Base-by-base conservation (phyloP, 2,329 filamentous ascomycete genomes). In the Aspergillus flavus region DNA sequence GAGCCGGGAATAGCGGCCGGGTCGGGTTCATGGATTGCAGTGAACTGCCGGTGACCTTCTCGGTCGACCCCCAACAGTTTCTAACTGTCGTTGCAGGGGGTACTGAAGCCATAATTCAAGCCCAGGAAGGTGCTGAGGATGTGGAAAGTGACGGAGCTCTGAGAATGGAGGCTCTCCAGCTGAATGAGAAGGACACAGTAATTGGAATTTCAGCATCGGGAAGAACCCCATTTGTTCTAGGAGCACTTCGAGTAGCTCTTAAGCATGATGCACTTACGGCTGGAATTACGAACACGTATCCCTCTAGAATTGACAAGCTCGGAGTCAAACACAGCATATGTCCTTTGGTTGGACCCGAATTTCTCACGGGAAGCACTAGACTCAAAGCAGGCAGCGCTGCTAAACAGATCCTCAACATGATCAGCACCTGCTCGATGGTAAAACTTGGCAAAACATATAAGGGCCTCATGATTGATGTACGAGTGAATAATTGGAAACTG, bases 321-420 rank as follows among this genome's bases (percentile, higher is more conserved):
- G 73, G 71, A 0, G 71, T 74, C 2, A 72, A 78, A 32, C 69
- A 68, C 43, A 66, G 80, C 58, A 80, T 82, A 57, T 71, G 70
- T 21, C 71, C 75, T n/a, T 69, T 82, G 2, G 78, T 79, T 1
- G 80, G 80, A 0, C 75, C 80, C 1, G 80, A 82, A 66, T 76
- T 80, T 4, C 73, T 82, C 3, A 80, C 80, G n/a, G 80, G 80
- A 2, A 83, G 80, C 65, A 83, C 81, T 1, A 71, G 81, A 34
- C 72, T 82, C 62, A 82, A 82, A 65, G 80, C 80, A 1, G 81
- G 81, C 19, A 82, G 78, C 0, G 80, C 78, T 1, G 82, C 81
- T 0, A 83, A 83, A 65, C 64, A 82, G 61, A 78, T 80, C 1
- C 65, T 81, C 52, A 81, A 82, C 61, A 82, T 81, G 79, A 66